phyloP scores from a whole-genome alignment of 2,329 filamentous ascomycete species.

The Penicillium sp. region DNA sequence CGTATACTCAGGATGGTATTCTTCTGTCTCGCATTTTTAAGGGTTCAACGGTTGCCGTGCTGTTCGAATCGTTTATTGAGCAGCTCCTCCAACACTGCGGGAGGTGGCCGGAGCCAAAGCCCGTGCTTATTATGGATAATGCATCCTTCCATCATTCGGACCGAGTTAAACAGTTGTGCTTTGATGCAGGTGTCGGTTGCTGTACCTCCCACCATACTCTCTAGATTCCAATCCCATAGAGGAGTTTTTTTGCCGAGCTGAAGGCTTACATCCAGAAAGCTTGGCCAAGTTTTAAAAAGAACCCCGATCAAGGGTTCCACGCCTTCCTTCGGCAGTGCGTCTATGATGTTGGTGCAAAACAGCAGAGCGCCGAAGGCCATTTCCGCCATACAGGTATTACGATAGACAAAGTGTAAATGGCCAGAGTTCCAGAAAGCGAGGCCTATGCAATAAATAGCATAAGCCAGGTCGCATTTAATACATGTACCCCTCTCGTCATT shows the following conservation, averaged over 20 bases:
- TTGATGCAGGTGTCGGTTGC: neutral
- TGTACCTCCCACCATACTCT: conserved; percentile 37
- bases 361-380: conserved; percentile 21
- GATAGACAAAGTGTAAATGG: too few relatives aligned
- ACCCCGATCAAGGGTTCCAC: conserved; percentile 19
- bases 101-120: neutral
- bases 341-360: conserved; percentile 22
- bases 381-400: conserved; percentile 26
- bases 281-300: conserved; percentile 22
- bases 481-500: too few relatives aligned
- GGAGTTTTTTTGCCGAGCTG: conserved; percentile 37
- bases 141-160: neutral
- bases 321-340: conserved; percentile 29
- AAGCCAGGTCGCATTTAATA: too few relatives aligned
- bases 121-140: neutral
- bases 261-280: conserved; percentile 38
- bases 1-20: neutral
- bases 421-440: too few relatives aligned
- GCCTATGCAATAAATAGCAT: too few relatives aligned
- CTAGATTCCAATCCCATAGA: conserved; percentile 39
- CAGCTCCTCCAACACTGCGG: neutral
- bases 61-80: neutral
- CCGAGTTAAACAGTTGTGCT: neutral
- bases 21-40: neutral
- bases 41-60: neutral